phyloP scores from a whole-genome alignment of 805 yeast species.

The Soucietia sequanensis region DNA sequence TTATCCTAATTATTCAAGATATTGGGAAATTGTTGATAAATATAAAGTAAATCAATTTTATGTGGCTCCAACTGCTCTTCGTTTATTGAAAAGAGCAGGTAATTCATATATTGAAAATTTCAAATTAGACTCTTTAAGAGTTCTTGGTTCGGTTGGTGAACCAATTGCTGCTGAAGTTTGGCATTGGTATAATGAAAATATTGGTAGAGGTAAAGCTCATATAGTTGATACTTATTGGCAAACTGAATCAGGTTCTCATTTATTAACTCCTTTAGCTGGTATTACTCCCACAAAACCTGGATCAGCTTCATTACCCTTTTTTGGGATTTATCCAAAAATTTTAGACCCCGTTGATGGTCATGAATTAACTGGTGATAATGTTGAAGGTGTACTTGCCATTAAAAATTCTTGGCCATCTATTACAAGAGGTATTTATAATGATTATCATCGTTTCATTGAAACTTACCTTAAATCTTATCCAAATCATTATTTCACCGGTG shows the following conservation, averaged over 20 bases:
- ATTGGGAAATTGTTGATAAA: conserved; percentile 94
- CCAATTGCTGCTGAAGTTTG: conserved; percentile 97
- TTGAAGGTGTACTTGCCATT: conserved; percentile 94
- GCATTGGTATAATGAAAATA: conserved; percentile 95
- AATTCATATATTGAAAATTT: conserved; percentile 75
- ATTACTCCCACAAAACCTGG: conserved; percentile 96
- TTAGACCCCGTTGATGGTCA: conserved; percentile 92
- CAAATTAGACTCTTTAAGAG: conserved; percentile 83
- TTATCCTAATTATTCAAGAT: conserved; percentile 90
- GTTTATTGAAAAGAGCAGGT: conserved; percentile 88
- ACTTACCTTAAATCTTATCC: conserved; percentile 93
- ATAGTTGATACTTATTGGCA: conserved; percentile 98
- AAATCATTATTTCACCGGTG: conserved; percentile 94
- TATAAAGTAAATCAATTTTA: conserved; percentile 93
- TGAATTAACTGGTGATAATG: conserved; percentile 82
- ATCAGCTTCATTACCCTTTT: conserved; percentile 94
- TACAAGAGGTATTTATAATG: conserved; percentile 92
- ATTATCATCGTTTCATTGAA: conserved; percentile 82
- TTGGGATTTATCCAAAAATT: conserved; percentile 87
- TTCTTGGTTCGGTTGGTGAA: conserved; percentile 96
- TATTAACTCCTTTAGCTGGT: conserved; percentile 94
- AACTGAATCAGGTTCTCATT: conserved; percentile 95
- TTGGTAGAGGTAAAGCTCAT: conserved; percentile 88
- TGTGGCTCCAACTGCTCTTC: conserved; percentile 97
- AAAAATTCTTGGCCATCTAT: conserved; percentile 97